Evolutionary conservation across 148 eudicot species (phyloP), one percentile per base, ranked within the genome.

Genomic region (Nepenthes gracilis): DNA sequence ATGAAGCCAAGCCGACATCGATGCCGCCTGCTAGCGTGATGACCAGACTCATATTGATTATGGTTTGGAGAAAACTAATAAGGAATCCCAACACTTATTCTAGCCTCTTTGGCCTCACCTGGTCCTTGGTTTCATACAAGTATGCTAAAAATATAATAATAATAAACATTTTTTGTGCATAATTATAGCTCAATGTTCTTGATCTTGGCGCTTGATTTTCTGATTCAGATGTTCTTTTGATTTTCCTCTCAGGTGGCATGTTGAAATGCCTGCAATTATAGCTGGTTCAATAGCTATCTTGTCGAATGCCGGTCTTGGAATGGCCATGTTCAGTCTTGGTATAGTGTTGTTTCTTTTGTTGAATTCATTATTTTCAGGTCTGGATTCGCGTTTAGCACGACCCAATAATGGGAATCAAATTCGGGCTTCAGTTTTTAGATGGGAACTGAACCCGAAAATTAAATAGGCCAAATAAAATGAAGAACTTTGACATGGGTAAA

Each of bases 301-400:
- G 32, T 86, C 97, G 14, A 79, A 84, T 77, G 86, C 90, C 33
- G 90, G 90, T 12, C 97, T 90, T 43, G 97, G 97, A 40, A 84
- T 90, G 97, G 88, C 91, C 4, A 90, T 86, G 91, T 86, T 90
- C 55, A 86, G 97, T 67, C 91, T 90, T 33, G 97, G 97, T 90
- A 72, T 23, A 23, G 23, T 23, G 23, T 23, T 23, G 0, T 23
- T 23, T 23, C 23, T 23, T 23, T 23, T 23, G 23, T 23, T 23
- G 0, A 23, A 23, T 23, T 23, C 23, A 23, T 23, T 23, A 23
- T 23, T 0, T 23, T 23, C 23, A 23, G 23, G 23, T 23, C 23
- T 23, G 23, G 23, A 23, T 23, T 23, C 23, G 23, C 0, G 23
- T 23, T 23, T 23, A 23, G 23, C 23, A 23, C 0, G 23, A 23